Base-by-base conservation (phyloP, 2,329 filamentous ascomycete species). In the Alternaria incomplexa region DNA sequence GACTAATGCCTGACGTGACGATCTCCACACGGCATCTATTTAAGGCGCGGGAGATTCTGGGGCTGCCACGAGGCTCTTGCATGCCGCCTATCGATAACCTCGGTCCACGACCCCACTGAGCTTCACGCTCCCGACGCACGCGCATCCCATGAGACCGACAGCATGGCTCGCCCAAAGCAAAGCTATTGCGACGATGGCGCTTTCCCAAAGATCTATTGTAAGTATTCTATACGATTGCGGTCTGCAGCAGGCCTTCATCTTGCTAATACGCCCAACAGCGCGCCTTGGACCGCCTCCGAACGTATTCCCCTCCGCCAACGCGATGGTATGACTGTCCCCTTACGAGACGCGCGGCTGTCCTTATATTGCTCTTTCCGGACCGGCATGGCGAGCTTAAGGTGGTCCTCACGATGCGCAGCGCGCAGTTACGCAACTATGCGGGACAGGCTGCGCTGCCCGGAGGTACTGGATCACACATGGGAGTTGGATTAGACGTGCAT, bases 341-440 rank as follows among this genome's bases (percentile, higher is more conserved):
- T 9, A 83, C 82, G 13, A 88, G 92, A 65, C 89, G 93, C 68
- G 95, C 95, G 13, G 94, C 95, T 23, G 95, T 98, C 44, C 83
- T 98, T 57, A 86, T 98, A 52, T 86, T 98, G 56, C 86, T 98
- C 2, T 97, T 96, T 77, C 93, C 93, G 36, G 95, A 97, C 79
- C 86, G 87, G 46, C 84, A 86, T 65, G 95, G 95, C 44, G 91
- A 97, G 69, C 83, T 98, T 62, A 87, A 86, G 64, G 86, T 89
- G 10, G 86, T 90, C 15, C 81, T 90, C 56, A 90, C 88, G 4
- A 88, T 90, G 76, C 83, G 88, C 61, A 85, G 87, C 50, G 84
- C 84, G 57, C 86, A 84, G 28, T 77, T 90, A 62, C 86, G 84
- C 73, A 88, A 85, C 64, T 90, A 86, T 83, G 80, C 68, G 70